A percentile compares a stretch with the other conserved stretches of the same genome.
Conservation (phyloP, 306 rosid species). For the Acacia confusa region DNA sequence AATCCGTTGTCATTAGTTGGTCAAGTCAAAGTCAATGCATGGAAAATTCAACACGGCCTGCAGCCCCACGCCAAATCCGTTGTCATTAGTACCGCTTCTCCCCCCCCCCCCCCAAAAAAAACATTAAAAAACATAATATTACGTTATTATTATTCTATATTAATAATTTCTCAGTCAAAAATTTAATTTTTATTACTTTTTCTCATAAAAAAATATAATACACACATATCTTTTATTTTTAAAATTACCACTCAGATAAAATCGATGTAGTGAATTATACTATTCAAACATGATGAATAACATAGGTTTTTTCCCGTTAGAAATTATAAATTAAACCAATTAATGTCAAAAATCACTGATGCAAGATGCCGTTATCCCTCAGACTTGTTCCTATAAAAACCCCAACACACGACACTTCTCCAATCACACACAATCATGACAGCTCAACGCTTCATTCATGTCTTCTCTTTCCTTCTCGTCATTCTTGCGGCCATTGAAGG, state of each 20-base stretch:
- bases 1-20: neutral
- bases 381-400: neutral
- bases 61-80: neutral
- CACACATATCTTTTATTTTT: too few species aligned
- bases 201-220: too few species aligned
- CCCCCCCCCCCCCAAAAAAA: neutral
- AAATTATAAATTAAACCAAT: neutral
- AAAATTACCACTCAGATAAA: neutral
- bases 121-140: neutral
- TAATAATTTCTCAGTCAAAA: neutral
- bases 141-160: neutral
- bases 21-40: neutral
- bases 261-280: neutral
- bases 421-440: conserved; percentile 3
- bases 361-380: neutral
- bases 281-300: neutral
- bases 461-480: neutral
- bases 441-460: neutral
- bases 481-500: neutral
- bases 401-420: neutral
- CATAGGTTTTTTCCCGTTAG: neutral
- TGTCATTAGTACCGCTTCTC: neutral
- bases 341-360: neutral
- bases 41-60: neutral
- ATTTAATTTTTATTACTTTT: neutral